Conservation (phyloP, 2,329 filamentous ascomycete genomes). For the Sphaerostilbella broomeana region DNA sequence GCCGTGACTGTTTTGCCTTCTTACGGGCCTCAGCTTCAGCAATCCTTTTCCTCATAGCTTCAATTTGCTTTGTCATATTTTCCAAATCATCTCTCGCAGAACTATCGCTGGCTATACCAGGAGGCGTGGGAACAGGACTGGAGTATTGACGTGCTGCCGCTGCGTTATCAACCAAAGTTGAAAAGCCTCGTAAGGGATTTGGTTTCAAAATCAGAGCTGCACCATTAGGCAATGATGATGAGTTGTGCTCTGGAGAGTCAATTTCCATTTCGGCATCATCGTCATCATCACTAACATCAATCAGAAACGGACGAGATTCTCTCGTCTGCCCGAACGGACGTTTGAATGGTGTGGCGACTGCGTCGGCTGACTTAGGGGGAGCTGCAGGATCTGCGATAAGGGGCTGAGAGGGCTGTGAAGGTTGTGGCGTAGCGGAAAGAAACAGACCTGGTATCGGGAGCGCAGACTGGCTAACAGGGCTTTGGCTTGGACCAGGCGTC, state of each 20-base stretch:
- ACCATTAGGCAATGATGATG: slow-evolving; percentile 27
- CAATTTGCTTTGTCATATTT: slow-evolving; percentile 51
- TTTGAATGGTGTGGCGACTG: slow-evolving; percentile 40
- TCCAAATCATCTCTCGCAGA: slow-evolving; percentile 37
- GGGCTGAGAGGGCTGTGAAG: slow-evolving; percentile 15
- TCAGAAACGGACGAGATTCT: slow-evolving; percentile 61
- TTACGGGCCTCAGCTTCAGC: slow-evolving; percentile 53
- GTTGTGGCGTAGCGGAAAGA: slow-evolving; percentile 24
- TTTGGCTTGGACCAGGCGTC: slow-evolving; percentile 1
- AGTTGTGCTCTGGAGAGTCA: slow-evolving; percentile 44
- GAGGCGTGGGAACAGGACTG: slow-evolving; percentile 36
- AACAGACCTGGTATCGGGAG: slow-evolving; percentile 33
- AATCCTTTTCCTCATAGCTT: slow-evolving; percentile 53
- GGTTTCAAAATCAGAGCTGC: slow-evolving; percentile 29
- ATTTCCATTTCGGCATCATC: slow-evolving; percentile 64
- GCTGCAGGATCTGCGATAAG: slow-evolving; percentile 40
- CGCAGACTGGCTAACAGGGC: slow-evolving; percentile 8
- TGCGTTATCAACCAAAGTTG: slow-evolving; percentile 36
- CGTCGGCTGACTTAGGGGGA: slow-evolving; percentile 64
- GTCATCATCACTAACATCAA: slow-evolving; percentile 73
- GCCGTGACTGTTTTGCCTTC: slow-evolving; percentile 33
- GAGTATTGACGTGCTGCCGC: slow-evolving; percentile 32
- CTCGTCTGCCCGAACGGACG: slow-evolving; percentile 56
- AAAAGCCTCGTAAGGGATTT: slow-evolving; percentile 37
- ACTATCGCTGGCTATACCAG: slow-evolving; percentile 27